Evolutionary conservation across 192 early-diverging fungal species (phyloP), one percentile per base, ranked within the genome.

Genomic region (Backusella westeae): DNA sequence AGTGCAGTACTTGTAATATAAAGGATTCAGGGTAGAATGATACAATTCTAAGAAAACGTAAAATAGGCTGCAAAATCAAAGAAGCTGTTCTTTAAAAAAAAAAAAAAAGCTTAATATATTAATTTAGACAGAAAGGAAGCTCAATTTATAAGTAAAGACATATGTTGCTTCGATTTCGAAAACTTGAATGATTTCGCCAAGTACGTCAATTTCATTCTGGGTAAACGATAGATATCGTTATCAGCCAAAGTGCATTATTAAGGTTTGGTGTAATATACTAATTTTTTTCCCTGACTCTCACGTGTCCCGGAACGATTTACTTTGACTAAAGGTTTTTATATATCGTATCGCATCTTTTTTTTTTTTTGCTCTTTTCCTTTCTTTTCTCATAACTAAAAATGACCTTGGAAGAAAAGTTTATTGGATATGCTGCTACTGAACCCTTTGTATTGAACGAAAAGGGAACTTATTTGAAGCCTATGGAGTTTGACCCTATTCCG

Each of bases 401-500:
- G 34, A 42, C 56, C 1, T 6, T 14, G 10, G 44, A 59, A 34
- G 72, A 77, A 77, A 41, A 69, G 7, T 81, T 81, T 67, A 34
- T 65, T 17, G 80, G 75, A 2, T 81, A 75, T 35, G 80, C 72
- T 23, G 80, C 59, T 23, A 63, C 71, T 23, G 23, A 75, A 35
- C 78, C 78, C 3, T 75, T 59, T 63, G 73, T 75, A 1, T 39
- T 59, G 9, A 59, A 44, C 12, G 53, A 77, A 19, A 59, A 74
- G 4, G 41, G 42, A 1, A 77, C 80, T 4, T 44, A 77, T 39
- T 29, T 82, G 19, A 36, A 79, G 14, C 68, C 36, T 29, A 41
- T 76, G 4, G 71, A 74, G 8, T 88, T 82, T 67, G 75, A 72
- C 0, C 81, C 87, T 39, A 77, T 81, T 3, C 71, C 77, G 0